Evolutionary conservation across 805 yeast species (phyloP).

Genomic region (Barnettozyma vustinii): DNA sequence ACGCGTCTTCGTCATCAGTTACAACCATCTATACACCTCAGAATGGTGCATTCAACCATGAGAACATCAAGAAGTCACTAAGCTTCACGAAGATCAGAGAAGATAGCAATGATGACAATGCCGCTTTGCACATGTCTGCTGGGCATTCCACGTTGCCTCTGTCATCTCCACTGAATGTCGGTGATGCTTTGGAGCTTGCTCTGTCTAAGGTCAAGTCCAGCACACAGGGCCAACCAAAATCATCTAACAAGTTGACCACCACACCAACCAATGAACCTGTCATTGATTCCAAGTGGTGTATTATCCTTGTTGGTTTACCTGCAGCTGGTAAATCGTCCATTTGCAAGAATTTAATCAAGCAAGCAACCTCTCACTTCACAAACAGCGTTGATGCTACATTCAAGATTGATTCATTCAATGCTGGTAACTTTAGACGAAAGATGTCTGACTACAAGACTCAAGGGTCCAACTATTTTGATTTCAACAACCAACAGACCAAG

Average conservation of each 20-base stretch:
- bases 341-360: conserved; percentile 55
- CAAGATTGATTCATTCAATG: conserved; percentile 53
- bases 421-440: conserved; percentile 64
- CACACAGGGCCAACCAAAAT: conserved; percentile 17
- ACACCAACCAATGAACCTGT: conserved; percentile 24
- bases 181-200: conserved; percentile 16
- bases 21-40: conserved; percentile 12
- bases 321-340: conserved; percentile 75
- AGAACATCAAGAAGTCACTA: conserved; percentile 13
- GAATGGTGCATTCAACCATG: background rate
- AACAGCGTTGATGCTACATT: conserved; percentile 14
- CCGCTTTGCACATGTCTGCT: background rate
- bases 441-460: conserved; percentile 32
- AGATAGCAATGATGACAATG: background rate
- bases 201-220: conserved; percentile 6
- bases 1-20: conserved; percentile 21
- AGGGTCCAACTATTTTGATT: conserved; percentile 36
- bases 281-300: conserved; percentile 44
- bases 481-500: conserved; percentile 36
- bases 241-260: conserved; percentile 21
- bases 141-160: background rate
- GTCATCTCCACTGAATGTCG: conserved; percentile 3
- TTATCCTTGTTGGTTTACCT: conserved; percentile 71
- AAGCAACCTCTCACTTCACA: conserved; percentile 35
- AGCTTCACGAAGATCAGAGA: conserved; percentile 20